Evolutionary conservation across 306 rosid species (phyloP).

Genomic region (Aeschynomene evenia): DNA sequence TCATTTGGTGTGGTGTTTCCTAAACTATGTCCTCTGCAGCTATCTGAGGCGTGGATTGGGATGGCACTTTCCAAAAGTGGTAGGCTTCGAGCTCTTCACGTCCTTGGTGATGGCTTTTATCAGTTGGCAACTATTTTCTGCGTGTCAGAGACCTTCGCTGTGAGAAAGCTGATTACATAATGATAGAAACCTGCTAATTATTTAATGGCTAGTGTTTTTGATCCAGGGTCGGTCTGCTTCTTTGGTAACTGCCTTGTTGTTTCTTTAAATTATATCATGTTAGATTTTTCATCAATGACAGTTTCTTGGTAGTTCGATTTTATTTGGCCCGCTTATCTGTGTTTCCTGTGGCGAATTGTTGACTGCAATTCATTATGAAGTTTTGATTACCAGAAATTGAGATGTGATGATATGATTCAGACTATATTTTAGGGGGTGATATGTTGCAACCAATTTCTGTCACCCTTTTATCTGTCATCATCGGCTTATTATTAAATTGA

Average conservation of each 20-base stretch:
- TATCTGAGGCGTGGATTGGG: slow-evolving; percentile 89
- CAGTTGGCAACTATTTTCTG: slow-evolving; percentile 90
- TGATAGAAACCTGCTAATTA: slow-evolving; percentile 25
- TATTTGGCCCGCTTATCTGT: neutral
- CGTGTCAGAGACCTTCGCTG: slow-evolving; percentile 86
- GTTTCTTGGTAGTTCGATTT: slow-evolving; percentile 23
- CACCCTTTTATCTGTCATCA: neutral
- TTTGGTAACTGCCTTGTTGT: slow-evolving; percentile 30
- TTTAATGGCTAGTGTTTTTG: slow-evolving; percentile 20
- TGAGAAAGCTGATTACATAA: slow-evolving; percentile 35
- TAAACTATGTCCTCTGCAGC: slow-evolving; percentile 52
- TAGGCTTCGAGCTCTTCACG: slow-evolving; percentile 84
- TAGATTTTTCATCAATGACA: slow-evolving; percentile 24
- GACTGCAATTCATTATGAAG: slow-evolving; percentile 24
- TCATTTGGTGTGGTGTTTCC: slow-evolving; percentile 8
- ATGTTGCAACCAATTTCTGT: neutral
- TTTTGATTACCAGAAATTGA: slow-evolving; percentile 29
- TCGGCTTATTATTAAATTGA: neutral
- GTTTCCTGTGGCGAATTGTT: slow-evolving; percentile 15
- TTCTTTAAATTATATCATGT: slow-evolving; percentile 23
- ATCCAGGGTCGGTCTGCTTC: slow-evolving; percentile 26
- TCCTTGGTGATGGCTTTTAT: slow-evolving; percentile 86
- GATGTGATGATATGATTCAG: neutral
- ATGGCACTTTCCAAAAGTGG: slow-evolving; percentile 90
- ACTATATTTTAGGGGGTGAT: neutral